These are phyloP conservation scores for Serendipita sp. DNA, from an alignment of 1,284 basidiomycete species.

Conservation along the genomic window DNA sequence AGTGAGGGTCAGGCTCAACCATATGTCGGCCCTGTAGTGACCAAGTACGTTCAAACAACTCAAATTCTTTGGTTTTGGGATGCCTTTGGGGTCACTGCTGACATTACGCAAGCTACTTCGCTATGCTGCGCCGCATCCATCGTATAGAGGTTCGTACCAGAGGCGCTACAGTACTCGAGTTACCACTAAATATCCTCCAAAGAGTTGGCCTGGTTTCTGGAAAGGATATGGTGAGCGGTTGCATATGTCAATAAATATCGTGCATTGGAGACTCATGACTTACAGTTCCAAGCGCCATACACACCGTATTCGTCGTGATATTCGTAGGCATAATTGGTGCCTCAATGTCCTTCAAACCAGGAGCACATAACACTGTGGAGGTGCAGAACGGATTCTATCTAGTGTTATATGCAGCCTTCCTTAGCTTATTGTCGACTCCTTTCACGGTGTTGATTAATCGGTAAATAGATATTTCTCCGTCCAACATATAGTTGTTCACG, in stretches of 20 bases:
- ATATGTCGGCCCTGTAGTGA: conserved; percentile 57
- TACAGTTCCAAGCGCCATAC: conserved; percentile 58
- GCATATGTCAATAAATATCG: background rate
- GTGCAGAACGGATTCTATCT: conserved; percentile 52
- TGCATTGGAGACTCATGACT: conserved; percentile 12
- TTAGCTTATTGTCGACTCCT: conserved; percentile 69
- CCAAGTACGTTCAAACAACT: conserved; percentile 21
- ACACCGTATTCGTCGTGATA: conserved; percentile 41
- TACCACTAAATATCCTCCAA: background rate
- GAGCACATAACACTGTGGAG: conserved; percentile 51
- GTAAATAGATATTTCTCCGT: conserved; percentile 27
- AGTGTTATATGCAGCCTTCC: conserved; percentile 43
- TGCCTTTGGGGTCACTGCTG: background rate
- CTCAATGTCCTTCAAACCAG: conserved; percentile 35
- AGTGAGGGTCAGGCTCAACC: conserved; percentile 59
- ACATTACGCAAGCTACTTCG: conserved; percentile 28
- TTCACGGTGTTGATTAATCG: conserved; percentile 67
- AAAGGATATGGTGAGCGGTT: conserved; percentile 60
- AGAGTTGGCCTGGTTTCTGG: conserved; percentile 70
- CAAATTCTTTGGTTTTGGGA: background rate
- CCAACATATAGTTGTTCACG: background rate
- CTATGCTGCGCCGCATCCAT: conserved; percentile 61
- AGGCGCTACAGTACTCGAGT: no score
- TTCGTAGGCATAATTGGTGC: conserved; percentile 42
- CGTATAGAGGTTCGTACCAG: conserved; percentile 47